Base-by-base conservation (phyloP, 1,284 basidiomycete species). In the Cryptococcus floricola region DNA sequence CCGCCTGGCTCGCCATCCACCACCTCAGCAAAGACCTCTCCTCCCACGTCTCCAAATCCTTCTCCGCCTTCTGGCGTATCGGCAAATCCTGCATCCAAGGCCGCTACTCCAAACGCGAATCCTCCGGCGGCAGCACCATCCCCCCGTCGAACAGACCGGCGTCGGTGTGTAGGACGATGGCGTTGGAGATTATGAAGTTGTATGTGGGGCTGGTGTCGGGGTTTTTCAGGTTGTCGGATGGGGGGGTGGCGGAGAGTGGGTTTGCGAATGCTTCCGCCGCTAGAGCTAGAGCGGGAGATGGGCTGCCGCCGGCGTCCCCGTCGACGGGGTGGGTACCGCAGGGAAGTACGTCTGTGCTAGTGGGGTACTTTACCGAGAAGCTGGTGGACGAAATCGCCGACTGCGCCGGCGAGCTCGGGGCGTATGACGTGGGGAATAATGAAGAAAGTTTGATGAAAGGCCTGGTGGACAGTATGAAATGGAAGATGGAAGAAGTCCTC, bases 11-110 rank as follows among this genome's bases (percentile, higher is more conserved):
- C 63, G 84, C 87, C 0, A 85, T 90, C 39, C 80, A 85, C 46
- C 83, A 86, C 18, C 83, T 84, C 47, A 78, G 83, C 47, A 78
- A 77, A 45, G 73, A 77, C 51, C 63, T 82, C 13, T 81, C 79
- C 5, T 80, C 83, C 42, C 79, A 80, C 46, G 68, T 84, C 7
- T 61, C 80, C 1, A 71, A 76, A 19, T 83, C 87, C 1, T 81
- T 99, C 46, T 92, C 94, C 3, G 91, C 84, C 64, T 98, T 97
- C 76, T 97, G 93, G 92, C 87, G 87, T 65, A 89, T 99, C 44
- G 87, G 89, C 1, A 91, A 86, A 74, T 85, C 84, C 14, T 95
- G 94, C 72, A 85, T 93, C 75, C 92, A 96, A 45, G 94, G 93
- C 4, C 90, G 88, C 73, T 92, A 89, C 73, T 87, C 86, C 72